Evolutionary conservation across 164 flowering plant genomes (phyloP).

Genomic region (Piper betle): DNA sequence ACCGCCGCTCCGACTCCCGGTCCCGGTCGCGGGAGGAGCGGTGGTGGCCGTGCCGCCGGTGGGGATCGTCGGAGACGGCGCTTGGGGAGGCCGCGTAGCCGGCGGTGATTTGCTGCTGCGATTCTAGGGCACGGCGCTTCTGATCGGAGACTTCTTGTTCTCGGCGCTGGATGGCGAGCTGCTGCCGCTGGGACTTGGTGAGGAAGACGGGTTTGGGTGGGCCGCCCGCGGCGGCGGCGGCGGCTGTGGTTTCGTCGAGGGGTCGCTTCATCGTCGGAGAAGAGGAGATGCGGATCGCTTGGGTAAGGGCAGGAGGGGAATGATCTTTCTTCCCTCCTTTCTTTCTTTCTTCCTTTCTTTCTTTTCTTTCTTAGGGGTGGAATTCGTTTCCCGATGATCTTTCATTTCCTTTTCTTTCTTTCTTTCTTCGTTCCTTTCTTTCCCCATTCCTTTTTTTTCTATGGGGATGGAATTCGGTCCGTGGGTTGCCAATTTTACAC

Average conservation of each 20-base stretch:
- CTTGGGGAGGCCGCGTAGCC: conserved; percentile 4
- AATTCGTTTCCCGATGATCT: too few relatives aligned
- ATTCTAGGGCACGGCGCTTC: conserved; percentile 17
- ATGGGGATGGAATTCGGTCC: too few relatives aligned
- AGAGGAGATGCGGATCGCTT: neutral
- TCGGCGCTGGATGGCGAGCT: conserved; percentile 62
- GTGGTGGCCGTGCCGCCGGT: conserved; percentile 19
- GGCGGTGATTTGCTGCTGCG: conserved; percentile 6
- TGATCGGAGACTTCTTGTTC: conserved; percentile 27
- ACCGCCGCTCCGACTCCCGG: conserved; percentile 1
- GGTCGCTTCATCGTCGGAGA: conserved; percentile 16
- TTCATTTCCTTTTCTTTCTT: too few relatives aligned
- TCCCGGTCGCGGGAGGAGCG: conserved; percentile 26
- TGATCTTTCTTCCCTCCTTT: too few relatives aligned
- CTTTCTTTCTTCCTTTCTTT: too few relatives aligned
- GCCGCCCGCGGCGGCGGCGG: neutral
- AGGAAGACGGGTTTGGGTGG: conserved; percentile 49
- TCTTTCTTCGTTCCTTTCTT: too few relatives aligned
- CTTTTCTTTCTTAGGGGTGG: too few relatives aligned
- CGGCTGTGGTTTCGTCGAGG: conserved; percentile 8
- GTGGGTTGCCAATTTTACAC: too few relatives aligned
- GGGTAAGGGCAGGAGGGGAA: neutral
- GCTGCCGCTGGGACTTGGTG: conserved; percentile 61
- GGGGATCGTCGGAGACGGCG: conserved; percentile 5
- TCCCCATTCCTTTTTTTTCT: too few relatives aligned